phyloP scores from a whole-genome alignment of 208 protist genomes.

The Willaertia magna region DNA sequence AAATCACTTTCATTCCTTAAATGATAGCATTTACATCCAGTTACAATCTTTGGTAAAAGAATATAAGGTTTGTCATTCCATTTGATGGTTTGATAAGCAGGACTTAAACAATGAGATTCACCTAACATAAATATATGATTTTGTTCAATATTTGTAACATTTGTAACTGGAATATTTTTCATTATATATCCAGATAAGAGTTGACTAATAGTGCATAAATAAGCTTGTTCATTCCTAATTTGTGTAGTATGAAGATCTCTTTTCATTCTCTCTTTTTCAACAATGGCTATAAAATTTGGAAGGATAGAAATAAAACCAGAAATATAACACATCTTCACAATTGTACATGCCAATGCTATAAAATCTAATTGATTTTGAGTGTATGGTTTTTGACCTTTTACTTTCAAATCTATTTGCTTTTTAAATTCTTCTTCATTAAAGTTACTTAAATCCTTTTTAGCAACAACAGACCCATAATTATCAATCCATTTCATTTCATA shows the following conservation, averaged over 20 bases:
- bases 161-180: neutral
- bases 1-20: slow-evolving; percentile 17
- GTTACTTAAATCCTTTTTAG: neutral
- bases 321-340: slow-evolving; percentile 25
- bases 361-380: slow-evolving; percentile 21
- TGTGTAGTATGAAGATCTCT: neutral
- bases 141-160: neutral
- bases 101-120: slow-evolving; percentile 19
- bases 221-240: slow-evolving; percentile 11
- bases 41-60: slow-evolving; percentile 12
- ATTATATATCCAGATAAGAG: neutral
- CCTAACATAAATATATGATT: slow-evolving; percentile 21
- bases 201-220: neutral
- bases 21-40: slow-evolving; percentile 27
- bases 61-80: neutral
- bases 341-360: slow-evolving; percentile 22
- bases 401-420: neutral
- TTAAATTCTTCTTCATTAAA: neutral
- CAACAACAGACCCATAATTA: neutral
- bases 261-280: neutral
- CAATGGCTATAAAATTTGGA: neutral
- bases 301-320: neutral
- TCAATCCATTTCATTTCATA: neutral
- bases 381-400: neutral
- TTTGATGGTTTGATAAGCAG: slow-evolving; percentile 10